Percentiles rank a stretch among this genome's conserved stretches.
phyloP scores from a whole-genome alignment of 2,329 filamentous ascomycete genomes.

The Aspergillus felis region DNA sequence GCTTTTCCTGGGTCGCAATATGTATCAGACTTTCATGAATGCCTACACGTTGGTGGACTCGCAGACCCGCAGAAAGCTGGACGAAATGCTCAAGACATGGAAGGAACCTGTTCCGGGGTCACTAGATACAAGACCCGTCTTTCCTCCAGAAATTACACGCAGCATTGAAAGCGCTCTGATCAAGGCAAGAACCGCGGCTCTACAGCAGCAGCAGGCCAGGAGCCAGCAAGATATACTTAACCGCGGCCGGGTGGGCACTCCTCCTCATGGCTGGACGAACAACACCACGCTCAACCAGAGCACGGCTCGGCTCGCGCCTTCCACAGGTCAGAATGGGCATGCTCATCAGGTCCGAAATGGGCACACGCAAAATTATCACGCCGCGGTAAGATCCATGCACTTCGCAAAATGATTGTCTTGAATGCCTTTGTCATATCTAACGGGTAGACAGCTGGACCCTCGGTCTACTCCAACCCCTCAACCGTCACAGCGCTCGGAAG shows the following conservation, averaged over 20 bases:
- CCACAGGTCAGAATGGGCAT: slow-evolving; percentile 17
- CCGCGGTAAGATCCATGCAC: slow-evolving; percentile 14
- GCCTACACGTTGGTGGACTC: slow-evolving; percentile 87
- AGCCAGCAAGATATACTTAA: slow-evolving; percentile 54
- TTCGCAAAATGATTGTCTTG: not conserved
- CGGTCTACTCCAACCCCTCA: slow-evolving; percentile 27
- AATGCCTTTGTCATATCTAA: slow-evolving; percentile 4
- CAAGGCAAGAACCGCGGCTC: slow-evolving; percentile 65
- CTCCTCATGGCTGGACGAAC: slow-evolving; percentile 59
- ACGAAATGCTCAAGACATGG: slow-evolving; percentile 97
- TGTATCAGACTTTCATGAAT: slow-evolving; percentile 95
- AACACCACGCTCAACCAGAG: slow-evolving; percentile 68
- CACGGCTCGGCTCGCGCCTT: slow-evolving; percentile 39
- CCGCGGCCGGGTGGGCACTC: slow-evolving; percentile 50
- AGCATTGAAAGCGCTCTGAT: slow-evolving; percentile 93
- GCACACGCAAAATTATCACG: slow-evolving; percentile 21
- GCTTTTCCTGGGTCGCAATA: slow-evolving; percentile 83
- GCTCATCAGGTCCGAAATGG: slow-evolving; percentile 29
- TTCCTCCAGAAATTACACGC: slow-evolving; percentile 77
- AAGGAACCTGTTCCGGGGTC: slow-evolving; percentile 95
- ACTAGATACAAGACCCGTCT: slow-evolving; percentile 87
- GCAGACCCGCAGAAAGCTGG: slow-evolving; percentile 81
- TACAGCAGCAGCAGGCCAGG: slow-evolving; percentile 48
- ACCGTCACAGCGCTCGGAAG: slow-evolving; percentile 33
- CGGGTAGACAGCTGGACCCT: slow-evolving; percentile 13